Evolutionary conservation across 768 basidiomycete species (phyloP).

Genomic region (Kwoniella sp.): DNA sequence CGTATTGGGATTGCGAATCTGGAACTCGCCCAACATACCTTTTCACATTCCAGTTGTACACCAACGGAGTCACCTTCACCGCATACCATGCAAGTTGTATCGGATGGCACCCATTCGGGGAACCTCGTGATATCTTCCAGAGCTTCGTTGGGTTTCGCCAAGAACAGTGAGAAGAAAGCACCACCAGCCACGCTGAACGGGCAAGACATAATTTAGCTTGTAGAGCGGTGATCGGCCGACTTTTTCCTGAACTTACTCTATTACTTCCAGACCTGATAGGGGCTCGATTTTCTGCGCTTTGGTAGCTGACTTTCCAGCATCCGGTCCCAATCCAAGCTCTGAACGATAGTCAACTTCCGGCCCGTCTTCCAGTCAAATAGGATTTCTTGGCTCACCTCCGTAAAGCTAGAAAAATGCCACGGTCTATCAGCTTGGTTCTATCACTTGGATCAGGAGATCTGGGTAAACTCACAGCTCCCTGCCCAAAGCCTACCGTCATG

Average conservation of each 20-base stretch:
- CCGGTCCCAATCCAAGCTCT: conserved; percentile 49
- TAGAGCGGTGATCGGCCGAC: background rate
- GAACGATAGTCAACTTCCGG: background rate
- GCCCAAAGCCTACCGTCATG: conserved; percentile 71
- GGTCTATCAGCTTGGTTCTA: too few relatives aligned
- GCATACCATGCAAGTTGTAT: conserved; percentile 73
- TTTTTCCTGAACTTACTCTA: conserved; percentile 62
- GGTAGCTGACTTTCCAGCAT: conserved; percentile 66
- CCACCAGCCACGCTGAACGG: conserved; percentile 72
- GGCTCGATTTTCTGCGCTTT: conserved; percentile 62
- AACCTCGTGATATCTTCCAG: conserved; percentile 66
- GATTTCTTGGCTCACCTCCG: conserved; percentile 28
- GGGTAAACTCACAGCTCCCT: conserved; percentile 35
- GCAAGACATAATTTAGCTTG: too few relatives aligned
- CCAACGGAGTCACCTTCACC: conserved; percentile 67
- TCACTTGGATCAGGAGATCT: too few relatives aligned
- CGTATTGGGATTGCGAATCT: background rate
- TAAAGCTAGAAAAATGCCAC: conserved; percentile 30
- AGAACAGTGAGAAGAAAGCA: conserved; percentile 81
- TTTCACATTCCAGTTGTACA: conserved; percentile 76
- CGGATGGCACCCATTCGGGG: conserved; percentile 71
- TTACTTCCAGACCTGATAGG: conserved; percentile 75
- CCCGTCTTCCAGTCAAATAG: background rate
- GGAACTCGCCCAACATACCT: conserved; percentile 60
- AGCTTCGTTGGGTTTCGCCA: conserved; percentile 76